Base-by-base conservation (phyloP, 306 rosid species). In the Vigna trinervia region DNA sequence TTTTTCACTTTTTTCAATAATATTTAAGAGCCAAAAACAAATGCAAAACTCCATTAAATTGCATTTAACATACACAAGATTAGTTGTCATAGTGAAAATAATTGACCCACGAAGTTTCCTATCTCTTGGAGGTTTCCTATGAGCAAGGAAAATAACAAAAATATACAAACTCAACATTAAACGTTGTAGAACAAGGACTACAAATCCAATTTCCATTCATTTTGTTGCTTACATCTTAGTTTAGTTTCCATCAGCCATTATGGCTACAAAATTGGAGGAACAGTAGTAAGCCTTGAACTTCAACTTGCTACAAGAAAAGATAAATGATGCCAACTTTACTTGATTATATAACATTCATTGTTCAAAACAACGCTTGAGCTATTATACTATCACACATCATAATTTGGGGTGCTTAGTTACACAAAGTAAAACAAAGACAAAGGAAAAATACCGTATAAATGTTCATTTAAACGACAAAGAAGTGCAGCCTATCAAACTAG, bases 251-350 rank as follows among this genome's bases (percentile, higher is more conserved):
- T 32, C 5, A 12, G 39, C 7, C 46, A 60, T 28, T 30, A 13
- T 61, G 23, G 12, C 2, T 5, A 15, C 15, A 32, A 38, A 12
- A 30, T 47, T 28, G 56, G 20, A 46, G 47, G 50, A 48, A 19
- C 56, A 28, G 50, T 39, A 3, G 8, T 39, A 38, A 56, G 67
- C 46, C 70, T 23, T 20, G 38, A 74, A 26, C 48, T 67, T 65
- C 30, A 54, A 19, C 67, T 46, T 39, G 70, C 41, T 30, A 60
- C 62, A 64, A 52, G 58, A 36, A 52, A 51, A 66, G 17, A 71
- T 43, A 78, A 76, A 32, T 67, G 69, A 46, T 28, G 30, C 81
- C 56, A 77, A 61, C 39, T 80, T 80, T 76, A 66, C 88, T 78
- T 78, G 75, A 80, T 59, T 73, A 65, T 76, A 73, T 70, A 54